phyloP scores from a whole-genome alignment of 331 rosid genomes.

The Pyracantha coccinea region DNA sequence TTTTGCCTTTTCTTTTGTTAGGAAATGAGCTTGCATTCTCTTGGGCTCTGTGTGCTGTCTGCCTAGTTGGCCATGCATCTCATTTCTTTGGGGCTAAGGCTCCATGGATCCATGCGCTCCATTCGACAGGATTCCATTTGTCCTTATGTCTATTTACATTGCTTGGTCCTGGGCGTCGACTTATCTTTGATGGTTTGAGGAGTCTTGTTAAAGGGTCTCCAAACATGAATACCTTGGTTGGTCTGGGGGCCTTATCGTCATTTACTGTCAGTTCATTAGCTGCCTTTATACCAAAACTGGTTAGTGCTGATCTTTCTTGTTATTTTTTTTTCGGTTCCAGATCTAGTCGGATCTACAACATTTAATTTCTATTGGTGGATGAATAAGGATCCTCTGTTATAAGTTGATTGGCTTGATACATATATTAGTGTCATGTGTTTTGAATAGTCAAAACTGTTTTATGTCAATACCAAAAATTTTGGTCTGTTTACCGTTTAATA shows the following conservation, averaged over 20 bases:
- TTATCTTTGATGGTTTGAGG: slow-evolving; percentile 79
- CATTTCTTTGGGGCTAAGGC: slow-evolving; percentile 84
- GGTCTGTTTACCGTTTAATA: background rate
- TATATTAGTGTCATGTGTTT: background rate
- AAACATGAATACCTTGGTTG: slow-evolving; percentile 95
- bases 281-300: slow-evolving; percentile 74
- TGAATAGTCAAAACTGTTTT: background rate
- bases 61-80: slow-evolving; percentile 88
- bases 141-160: slow-evolving; percentile 80
- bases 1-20: slow-evolving; percentile 27
- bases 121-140: slow-evolving; percentile 80
- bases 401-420: background rate
- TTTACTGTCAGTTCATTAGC: slow-evolving; percentile 92
- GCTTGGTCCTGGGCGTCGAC: slow-evolving; percentile 96
- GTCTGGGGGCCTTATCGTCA: slow-evolving; percentile 95
- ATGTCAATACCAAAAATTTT: background rate
- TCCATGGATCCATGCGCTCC: slow-evolving; percentile 77
- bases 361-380: background rate
- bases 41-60: slow-evolving; percentile 94
- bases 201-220: slow-evolving; percentile 80
- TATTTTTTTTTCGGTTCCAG: background rate
- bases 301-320: slow-evolving; percentile 18
- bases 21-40: slow-evolving; percentile 90
- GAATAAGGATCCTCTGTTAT: background rate
- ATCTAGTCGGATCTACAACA: background rate